Percentiles rank a stretch among this genome's conserved stretches.
These are phyloP conservation scores for Kandelia obovata DNA, from an alignment of 345 rosid species.

Conservation along the genomic window DNA sequence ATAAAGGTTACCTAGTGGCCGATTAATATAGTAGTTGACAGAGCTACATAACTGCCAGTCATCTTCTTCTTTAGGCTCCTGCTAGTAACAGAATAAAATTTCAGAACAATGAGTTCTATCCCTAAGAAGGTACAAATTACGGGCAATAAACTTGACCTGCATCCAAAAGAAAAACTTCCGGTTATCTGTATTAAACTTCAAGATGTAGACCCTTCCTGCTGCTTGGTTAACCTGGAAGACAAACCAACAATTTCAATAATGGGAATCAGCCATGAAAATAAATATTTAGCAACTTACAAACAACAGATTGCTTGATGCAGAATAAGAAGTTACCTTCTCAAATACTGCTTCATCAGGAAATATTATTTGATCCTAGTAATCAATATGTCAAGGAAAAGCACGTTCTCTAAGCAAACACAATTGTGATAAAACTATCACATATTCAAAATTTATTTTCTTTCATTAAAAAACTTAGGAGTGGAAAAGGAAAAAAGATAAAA, in stretches of 20 bases:
- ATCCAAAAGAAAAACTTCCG: slow-evolving; percentile 91
- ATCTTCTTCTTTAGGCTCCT: slow-evolving; percentile 80
- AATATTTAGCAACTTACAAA: neutral
- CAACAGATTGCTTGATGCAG: neutral
- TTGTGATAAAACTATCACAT: neutral
- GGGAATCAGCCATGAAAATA: neutral
- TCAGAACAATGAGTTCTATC: slow-evolving; percentile 1
- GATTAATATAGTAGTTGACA: slow-evolving; percentile 66
- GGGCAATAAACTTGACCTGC: slow-evolving; percentile 53
- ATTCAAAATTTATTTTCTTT: neutral
- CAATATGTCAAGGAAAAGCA: slow-evolving; percentile 47
- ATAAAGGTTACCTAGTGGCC: slow-evolving; percentile 58
- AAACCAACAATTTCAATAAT: slow-evolving; percentile 2
- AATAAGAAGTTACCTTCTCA: slow-evolving; percentile 62
- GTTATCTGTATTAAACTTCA: slow-evolving; percentile 86
- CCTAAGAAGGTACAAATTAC: neutral
- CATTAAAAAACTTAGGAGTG: neutral
- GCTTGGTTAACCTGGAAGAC: slow-evolving; percentile 75
- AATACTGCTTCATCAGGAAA: slow-evolving; percentile 92
- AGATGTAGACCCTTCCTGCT: slow-evolving; percentile 78
- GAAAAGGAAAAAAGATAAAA: neutral
- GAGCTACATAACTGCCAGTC: slow-evolving; percentile 61
- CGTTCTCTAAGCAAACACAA: slow-evolving; percentile 3
- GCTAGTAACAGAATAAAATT: slow-evolving; percentile 12
- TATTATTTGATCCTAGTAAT: slow-evolving; percentile 77